Conservation (phyloP, 192 early-diverging fungal species). For the Backusella tuberculispora region DNA sequence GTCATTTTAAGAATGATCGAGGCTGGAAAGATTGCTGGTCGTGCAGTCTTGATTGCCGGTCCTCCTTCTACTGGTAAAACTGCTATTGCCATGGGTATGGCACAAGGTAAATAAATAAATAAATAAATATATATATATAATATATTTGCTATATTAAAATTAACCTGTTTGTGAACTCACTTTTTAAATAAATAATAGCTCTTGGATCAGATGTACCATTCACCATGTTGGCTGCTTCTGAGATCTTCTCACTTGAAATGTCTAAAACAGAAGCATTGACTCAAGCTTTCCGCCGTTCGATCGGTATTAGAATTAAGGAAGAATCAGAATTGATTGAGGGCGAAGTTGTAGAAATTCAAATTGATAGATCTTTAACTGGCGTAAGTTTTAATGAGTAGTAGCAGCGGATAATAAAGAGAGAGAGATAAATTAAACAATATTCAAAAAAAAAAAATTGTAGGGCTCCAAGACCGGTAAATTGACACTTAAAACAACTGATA, state of each 20-base stretch:
- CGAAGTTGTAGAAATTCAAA: conserved; percentile 98
- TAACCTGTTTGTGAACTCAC: no score
- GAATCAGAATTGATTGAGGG: conserved; percentile 98
- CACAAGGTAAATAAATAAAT: conserved; percentile 35
- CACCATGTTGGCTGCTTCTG: conserved; percentile 96
- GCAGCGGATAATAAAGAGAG: neutral
- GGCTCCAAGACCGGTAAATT: conserved; percentile 96
- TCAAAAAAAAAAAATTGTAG: conserved; percentile 42
- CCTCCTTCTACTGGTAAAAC: conserved; percentile 99
- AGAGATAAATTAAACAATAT: neutral
- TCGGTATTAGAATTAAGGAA: conserved; percentile 98
- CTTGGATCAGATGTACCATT: conserved; percentile 96
- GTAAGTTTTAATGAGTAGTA: conserved; percentile 61
- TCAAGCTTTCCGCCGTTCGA: conserved; percentile 96
- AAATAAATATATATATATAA: no score
- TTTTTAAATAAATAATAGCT: conserved; percentile 45
- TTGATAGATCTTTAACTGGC: conserved; percentile 91
- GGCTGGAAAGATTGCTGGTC: conserved; percentile 96
- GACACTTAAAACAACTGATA: conserved; percentile 98
- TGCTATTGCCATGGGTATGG: conserved; percentile 96
- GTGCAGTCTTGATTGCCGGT: conserved; percentile 97
- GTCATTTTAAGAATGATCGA: conserved; percentile 97
- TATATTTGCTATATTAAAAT: no score
- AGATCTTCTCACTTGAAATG: conserved; percentile 99
- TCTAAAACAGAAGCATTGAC: conserved; percentile 97